Percentiles rank a stretch among this genome's conserved stretches.
phyloP scores from a whole-genome alignment of 2,329 filamentous ascomycete species.

The Neofusicoccum umdonicola region DNA sequence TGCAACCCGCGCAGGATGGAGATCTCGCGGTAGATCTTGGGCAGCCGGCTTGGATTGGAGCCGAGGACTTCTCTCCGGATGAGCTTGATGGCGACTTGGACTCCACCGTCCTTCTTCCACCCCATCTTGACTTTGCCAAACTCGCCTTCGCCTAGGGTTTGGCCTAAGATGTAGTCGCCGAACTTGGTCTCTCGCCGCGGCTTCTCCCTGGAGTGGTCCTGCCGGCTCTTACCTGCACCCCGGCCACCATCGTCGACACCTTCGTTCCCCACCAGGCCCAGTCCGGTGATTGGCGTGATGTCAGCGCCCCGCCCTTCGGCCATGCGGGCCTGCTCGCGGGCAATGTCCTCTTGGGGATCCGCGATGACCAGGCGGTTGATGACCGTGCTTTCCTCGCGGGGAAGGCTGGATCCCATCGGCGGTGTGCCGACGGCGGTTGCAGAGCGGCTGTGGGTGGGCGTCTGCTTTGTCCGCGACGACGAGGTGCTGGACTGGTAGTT shows the following conservation, averaged over 20 bases:
- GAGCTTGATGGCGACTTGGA: slow-evolving; percentile 94
- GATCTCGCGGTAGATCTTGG: slow-evolving; percentile 97
- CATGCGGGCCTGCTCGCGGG: slow-evolving; percentile 68
- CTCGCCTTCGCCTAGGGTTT: slow-evolving; percentile 95
- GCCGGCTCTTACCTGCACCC: slow-evolving; percentile 48
- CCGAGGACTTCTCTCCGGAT: slow-evolving; percentile 90
- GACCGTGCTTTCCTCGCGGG: slow-evolving; percentile 75
- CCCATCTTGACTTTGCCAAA: slow-evolving; percentile 98
- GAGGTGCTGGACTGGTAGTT: slow-evolving; percentile 36
- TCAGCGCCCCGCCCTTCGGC: slow-evolving; percentile 55
- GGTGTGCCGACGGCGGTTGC: slow-evolving; percentile 53
- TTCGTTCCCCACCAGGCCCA: slow-evolving; percentile 51
- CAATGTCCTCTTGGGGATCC: slow-evolving; percentile 70
- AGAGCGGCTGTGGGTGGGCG: slow-evolving; percentile 40
- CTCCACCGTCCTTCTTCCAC: slow-evolving; percentile 93
- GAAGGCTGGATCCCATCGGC: slow-evolving; percentile 53
- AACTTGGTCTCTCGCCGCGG: slow-evolving; percentile 79
- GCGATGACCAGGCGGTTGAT: slow-evolving; percentile 75
- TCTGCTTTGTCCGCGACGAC: slow-evolving; percentile 29
- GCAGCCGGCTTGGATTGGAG: slow-evolving; percentile 80
- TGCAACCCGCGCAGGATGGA: slow-evolving; percentile 82
- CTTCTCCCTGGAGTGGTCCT: slow-evolving; percentile 56
- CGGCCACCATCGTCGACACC: slow-evolving; percentile 48
- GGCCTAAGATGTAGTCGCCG: slow-evolving; percentile 91
- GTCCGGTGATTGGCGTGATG: slow-evolving; percentile 46